Conservation (phyloP, 2,329 filamentous ascomycete genomes). For the Verticillium albo-atrum region DNA sequence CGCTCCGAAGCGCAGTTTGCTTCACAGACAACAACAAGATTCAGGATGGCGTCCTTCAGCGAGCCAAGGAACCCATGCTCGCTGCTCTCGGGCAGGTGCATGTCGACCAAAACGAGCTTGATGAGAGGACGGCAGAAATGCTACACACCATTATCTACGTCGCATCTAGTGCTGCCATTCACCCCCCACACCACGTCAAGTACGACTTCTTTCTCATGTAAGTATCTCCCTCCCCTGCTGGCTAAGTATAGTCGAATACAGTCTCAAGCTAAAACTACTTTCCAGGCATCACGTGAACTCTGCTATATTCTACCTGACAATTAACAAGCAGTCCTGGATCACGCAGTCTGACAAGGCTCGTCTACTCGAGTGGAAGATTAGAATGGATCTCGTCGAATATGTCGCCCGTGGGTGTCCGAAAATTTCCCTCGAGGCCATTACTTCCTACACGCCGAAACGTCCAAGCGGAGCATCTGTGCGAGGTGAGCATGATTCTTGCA, state of each 20-base stretch:
- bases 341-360: conserved; percentile 56
- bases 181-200: conserved; percentile 60
- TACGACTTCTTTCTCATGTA: conserved; percentile 75
- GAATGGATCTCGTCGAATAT: conserved; percentile 71
- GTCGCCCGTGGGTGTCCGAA: conserved; percentile 61
- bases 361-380: conserved; percentile 77
- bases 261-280: background rate
- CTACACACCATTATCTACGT: conserved; percentile 56
- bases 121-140: conserved; percentile 57
- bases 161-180: conserved; percentile 52
- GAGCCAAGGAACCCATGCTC: conserved; percentile 61
- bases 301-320: conserved; percentile 65
- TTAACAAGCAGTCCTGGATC: conserved; percentile 61
- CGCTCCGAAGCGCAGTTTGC: conserved; percentile 48
- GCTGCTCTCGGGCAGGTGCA: conserved; percentile 54
- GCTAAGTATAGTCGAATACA: background rate
- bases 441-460: conserved; percentile 48
- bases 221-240: conserved; percentile 18
- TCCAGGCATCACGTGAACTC: conserved; percentile 70
- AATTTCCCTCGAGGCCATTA: conserved; percentile 55
- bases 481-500: conserved; percentile 11
- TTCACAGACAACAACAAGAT: conserved; percentile 58
- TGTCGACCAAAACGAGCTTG: conserved; percentile 52
- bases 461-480: conserved; percentile 17
- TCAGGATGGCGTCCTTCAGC: conserved; percentile 61